Evolutionary conservation across 2,329 filamentous ascomycete species (phyloP), one percentile per base, ranked within the genome.

Genomic region (Coniochaeta pulveracea): DNA sequence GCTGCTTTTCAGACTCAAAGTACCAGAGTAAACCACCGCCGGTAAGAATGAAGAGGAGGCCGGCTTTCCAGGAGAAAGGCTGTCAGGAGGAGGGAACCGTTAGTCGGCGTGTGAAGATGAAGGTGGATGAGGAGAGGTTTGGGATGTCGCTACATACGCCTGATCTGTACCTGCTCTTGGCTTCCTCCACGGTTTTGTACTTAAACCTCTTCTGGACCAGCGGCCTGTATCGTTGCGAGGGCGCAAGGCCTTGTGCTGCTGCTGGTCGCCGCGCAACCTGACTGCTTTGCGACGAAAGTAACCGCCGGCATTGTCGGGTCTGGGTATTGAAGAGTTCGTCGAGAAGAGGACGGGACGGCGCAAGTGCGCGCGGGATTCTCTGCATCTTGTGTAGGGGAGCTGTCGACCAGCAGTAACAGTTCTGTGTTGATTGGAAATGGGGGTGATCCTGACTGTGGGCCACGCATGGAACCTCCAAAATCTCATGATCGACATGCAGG

Each of bases 21-120:
- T 96, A 98, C 59, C 84, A 74, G 39, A 86, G 77, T 48, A 98
- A 68, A 18, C 76, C 80, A 10, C 63, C 77, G 46, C 84, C 86
- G 3, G 86, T 81, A 29, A 71, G 52, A 43, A 96, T 67, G 63
- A 98, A 96, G 42, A 98, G 69, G 33, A 86, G 46, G 12, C 85
- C 89, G 19, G 89, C 81, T 60, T 85, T 89, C 76, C 84, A 88
- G 34, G 88, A 94, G 64, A 98, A 96, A 19, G 91, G 91, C 80
- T 86, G 40, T 14, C 9, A 8, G 28, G 10, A 9, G n/a, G 16
- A 9, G 28, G 19, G 8, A 21, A 19, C 10, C 7, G 22, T 14
- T 31, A 7, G 28, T 31, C 8, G 22, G 24, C 18, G 11, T 35
- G 44, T 29, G 9, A n/a, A 19, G 15, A 19, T 14, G 19, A 17